Evolutionary conservation across 2,329 filamentous ascomycete genomes (phyloP), one percentile per base, ranked within the genome.

Genomic region (Claviceps pusilla): DNA sequence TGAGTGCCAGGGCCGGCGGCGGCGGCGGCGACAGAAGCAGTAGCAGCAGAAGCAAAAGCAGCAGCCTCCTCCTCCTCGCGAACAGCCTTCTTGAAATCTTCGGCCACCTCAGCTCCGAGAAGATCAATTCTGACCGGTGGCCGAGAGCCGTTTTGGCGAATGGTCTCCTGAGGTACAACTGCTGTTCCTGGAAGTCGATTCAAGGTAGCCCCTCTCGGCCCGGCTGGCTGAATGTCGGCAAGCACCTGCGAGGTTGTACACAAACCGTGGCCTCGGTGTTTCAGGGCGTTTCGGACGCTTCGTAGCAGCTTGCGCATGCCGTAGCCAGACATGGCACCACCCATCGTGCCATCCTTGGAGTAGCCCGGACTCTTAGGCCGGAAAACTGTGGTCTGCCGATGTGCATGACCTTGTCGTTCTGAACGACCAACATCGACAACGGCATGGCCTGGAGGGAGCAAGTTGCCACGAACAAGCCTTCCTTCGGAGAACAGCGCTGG

Each of bases 241-340:
- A 76, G 73, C 53, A 69, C 74, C 11, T 70, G 71, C n/a, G 75
- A 72, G 0, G 70, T 70, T 0, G 73, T 69, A 14, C 73, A 70
- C 12, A 70, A 57, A 5, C 66, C 68, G 56, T 73, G 75, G 1
- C 71, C 73, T 53, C 69, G 71, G 14, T 76, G 87, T 65, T 88
- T 88, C 50, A 96, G 68, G 6, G 84, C 90, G 58, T 89, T 82
- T 19, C 89, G 85, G 42, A 97, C 87, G 58, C 87, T 91, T 7
- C 89, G 87, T 51, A 98, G 77, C 0, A 97, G 78, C 61, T 83
- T 93, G 67, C 84, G 90, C 76, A 96, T 87, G 3, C 87, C 88
- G 37, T 86, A 84, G 49, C 80, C 76, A 10, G 78, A 82, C 76
- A 83, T 80, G 53, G 78, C 79, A 14, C 78, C 79, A 46, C 75